A percentile compares a stretch with the other conserved stretches of the same genome.
Evolutionary conservation across 2,329 filamentous ascomycete genomes (phyloP).

Genomic region (Mycosphaerella sp.): DNA sequence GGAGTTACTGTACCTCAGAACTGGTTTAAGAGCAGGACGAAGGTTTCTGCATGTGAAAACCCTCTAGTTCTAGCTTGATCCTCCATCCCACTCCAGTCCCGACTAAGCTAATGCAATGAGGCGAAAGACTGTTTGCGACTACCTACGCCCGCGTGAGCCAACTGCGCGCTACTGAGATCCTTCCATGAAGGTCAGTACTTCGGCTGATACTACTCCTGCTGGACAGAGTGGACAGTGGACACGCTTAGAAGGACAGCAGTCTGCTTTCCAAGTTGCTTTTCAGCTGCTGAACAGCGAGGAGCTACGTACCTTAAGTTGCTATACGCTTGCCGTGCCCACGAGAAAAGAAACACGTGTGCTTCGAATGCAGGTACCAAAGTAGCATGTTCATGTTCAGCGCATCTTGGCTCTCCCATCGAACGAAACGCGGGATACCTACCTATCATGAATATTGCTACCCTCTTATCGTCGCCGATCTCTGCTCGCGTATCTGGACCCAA

Average conservation of each 20-base stretch:
- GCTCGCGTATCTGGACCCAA: not conserved
- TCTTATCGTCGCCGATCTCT: no score
- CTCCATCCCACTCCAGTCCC: slow-evolving; percentile 1
- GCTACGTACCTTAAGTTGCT: not conserved
- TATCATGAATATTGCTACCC: not conserved
- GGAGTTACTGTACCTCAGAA: slow-evolving; percentile 23
- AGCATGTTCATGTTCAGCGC: no score
- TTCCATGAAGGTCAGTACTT: no score
- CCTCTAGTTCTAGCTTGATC: not conserved
- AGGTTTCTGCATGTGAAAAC: slow-evolving; percentile 19
- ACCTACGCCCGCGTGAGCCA: slow-evolving; percentile 1
- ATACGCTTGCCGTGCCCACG: not conserved
- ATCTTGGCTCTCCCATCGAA: no score
- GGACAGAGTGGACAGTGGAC: no score
- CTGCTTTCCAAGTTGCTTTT: no score
- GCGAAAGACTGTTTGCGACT: slow-evolving; percentile 4
- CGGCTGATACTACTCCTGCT: no score
- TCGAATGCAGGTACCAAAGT: not conserved
- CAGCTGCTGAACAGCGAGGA: no score
- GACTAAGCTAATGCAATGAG: slow-evolving; percentile 9
- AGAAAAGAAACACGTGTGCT: not conserved
- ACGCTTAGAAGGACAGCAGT: no score
- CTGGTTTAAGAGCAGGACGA: slow-evolving; percentile 17
- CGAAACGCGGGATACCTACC: no score
- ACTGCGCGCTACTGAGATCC: no score